Evolutionary conservation across 2,329 filamentous ascomycete genomes (phyloP).

Genomic region (Phaeosphaeria sp.): DNA sequence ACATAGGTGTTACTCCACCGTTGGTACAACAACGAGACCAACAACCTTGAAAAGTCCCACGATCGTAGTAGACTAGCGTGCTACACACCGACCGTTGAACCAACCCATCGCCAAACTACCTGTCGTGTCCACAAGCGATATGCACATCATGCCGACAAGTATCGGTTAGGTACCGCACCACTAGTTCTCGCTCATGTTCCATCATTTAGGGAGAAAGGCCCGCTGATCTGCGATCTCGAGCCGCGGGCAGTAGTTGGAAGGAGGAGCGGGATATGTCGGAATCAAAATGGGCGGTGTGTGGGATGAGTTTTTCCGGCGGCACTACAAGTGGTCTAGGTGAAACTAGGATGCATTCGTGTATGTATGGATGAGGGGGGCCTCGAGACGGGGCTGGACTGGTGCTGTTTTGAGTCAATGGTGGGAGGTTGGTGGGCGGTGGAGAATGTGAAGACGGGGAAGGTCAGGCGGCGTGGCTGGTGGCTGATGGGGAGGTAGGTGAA

Average conservation of each 20-base stretch:
- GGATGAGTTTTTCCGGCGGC: conserved; percentile 1
- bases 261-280: conserved; percentile 3
- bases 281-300: conserved; percentile 5
- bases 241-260: no score
- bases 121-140: neutral
- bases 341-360: neutral
- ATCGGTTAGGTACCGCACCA: no score
- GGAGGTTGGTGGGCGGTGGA: neutral
- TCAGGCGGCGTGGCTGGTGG: neutral
- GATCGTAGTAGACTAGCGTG: no score
- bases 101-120: no score
- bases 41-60: no score
- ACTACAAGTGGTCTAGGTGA: neutral
- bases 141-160: neutral
- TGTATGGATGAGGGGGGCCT: neutral
- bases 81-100: neutral
- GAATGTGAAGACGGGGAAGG: neutral
- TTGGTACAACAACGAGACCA: no score
- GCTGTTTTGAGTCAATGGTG: neutral
- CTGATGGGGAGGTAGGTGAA: no score
- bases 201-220: no score
- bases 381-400: neutral
- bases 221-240: conserved; percentile 2
- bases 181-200: no score
- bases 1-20: no score